Evolutionary conservation across 306 rosid species (phyloP).

Genomic region (Quillaja saponaria): DNA sequence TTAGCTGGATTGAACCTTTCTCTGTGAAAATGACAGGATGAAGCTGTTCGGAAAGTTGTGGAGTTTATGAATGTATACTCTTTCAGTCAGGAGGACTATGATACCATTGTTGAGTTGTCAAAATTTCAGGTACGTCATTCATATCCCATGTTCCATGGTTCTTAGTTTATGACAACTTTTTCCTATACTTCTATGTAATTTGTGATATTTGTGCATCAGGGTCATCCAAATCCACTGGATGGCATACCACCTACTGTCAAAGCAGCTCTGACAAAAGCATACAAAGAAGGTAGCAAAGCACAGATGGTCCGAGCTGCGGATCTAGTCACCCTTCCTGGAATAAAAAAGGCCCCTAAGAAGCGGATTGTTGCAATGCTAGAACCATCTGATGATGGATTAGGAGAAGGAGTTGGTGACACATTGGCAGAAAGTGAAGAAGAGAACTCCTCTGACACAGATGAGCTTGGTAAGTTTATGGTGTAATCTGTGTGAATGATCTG

Average conservation of each 20-base stretch:
- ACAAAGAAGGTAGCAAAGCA: conserved; percentile 73
- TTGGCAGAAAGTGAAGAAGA: conserved; percentile 74
- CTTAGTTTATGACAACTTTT: no score
- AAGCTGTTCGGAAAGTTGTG: conserved; percentile 79
- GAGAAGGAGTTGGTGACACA: conserved; percentile 49
- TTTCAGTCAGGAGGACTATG: conserved; percentile 79
- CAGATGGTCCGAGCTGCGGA: conserved; percentile 79
- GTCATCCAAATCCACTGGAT: conserved; percentile 74
- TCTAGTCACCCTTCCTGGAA: conserved; percentile 64
- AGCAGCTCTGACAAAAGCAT: conserved; percentile 84
- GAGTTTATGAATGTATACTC: conserved; percentile 90
- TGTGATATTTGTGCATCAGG: conserved; percentile 49
- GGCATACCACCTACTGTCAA: conserved; percentile 73
- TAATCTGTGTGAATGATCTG: conserved; percentile 1
- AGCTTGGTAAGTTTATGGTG: conserved; percentile 45
- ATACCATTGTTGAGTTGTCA: conserved; percentile 79
- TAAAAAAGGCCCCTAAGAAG: conserved; percentile 79
- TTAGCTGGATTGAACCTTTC: conserved; percentile 12
- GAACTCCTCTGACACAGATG: conserved; percentile 64
- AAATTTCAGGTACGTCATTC: conserved; percentile 70
- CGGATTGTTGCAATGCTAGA: conserved; percentile 87
- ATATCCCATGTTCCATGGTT: conserved; percentile 10
- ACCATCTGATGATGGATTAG: conserved; percentile 61
- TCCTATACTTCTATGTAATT: neutral
- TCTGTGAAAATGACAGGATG: conserved; percentile 62